Base-by-base conservation (phyloP, 2,329 filamentous ascomycete species). In the Colletotrichum lentis region DNA sequence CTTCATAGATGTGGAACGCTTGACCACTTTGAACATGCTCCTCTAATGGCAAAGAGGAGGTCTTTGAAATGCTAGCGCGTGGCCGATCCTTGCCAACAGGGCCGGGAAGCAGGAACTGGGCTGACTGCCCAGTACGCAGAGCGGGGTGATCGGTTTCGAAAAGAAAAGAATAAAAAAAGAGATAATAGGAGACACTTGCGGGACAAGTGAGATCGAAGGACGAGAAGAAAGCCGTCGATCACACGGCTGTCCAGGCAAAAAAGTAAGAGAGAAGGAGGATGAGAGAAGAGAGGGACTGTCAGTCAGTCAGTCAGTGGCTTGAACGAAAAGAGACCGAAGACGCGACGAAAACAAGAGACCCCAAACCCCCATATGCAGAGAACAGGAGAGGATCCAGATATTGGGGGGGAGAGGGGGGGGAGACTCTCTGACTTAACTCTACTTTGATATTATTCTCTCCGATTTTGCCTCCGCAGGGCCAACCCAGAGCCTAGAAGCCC, bases 1-100 rank as follows among this genome's bases (percentile, higher is more conserved):
- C 70, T 73, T 72, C 68, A 73, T 71, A 52, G 75, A 77, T 70
- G 72, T 76, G 72, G 75, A 74, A 72, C 75, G 77, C 56, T 73
- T 73, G 70, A 75, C 74, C 71, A 74, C 74, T 71, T 75, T 75
- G 69, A 77, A 75, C 78, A 77, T 79, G 72, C 61, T 67, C 71
- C 74, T 70, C 56, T 57, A 58, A 61, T 70, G 50, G 63, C 35
- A 37, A 60, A 67, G 35, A 59, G 52, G 54, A 62, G 64, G 47
- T 54, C 69, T 44, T 62, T 39, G 44, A 61, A 63, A 64, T 64
- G 58, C 59, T 62, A 58, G 50, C 57, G 62, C 58, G 53, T 62
- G 54, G 64, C 54, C 55, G 64, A 68, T 64, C 67, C 58, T 69
- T 58, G 62, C 54, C 55, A 59, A 62, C 58, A 54, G 69, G 67